A percentile compares a stretch with the other conserved stretches of the same genome.
Evolutionary conservation across 345 rosid genomes (phyloP).

Genomic region (Gossypium bickii): DNA sequence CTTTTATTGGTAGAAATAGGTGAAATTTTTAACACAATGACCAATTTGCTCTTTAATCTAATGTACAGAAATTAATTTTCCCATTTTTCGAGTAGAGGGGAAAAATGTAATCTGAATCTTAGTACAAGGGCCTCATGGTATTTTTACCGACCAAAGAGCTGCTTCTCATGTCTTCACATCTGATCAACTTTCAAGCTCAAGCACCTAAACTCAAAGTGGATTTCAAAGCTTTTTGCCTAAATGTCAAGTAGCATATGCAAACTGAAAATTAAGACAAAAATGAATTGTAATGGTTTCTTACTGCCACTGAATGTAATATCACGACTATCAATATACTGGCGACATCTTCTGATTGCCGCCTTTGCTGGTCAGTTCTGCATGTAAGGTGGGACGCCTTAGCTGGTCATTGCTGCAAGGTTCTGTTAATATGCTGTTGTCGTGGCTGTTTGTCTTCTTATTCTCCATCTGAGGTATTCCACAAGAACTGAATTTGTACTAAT

Average conservation of each 20-base stretch:
- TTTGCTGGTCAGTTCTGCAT: not conserved
- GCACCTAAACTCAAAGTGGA: not conserved
- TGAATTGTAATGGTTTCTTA: not conserved
- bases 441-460: constrained; percentile 32
- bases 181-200: not conserved
- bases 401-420: constrained; percentile 22
- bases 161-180: not conserved
- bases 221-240: not conserved
- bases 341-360: not conserved
- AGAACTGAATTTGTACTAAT: constrained; percentile 53
- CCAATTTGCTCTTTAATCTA: too few species aligned
- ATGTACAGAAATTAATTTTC: too few species aligned
- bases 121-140: too few species aligned
- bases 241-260: not conserved
- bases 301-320: not conserved
- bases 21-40: too few species aligned
- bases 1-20: too few species aligned
- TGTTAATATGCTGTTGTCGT: constrained; percentile 12
- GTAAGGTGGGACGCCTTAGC: not conserved
- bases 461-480: constrained; percentile 49
- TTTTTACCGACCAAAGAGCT: not conserved
- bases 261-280: not conserved
- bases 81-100: too few species aligned
- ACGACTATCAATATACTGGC: not conserved
- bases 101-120: too few species aligned